Conservation (phyloP, 345 rosid genomes). For the Syzygium aqueum region DNA sequence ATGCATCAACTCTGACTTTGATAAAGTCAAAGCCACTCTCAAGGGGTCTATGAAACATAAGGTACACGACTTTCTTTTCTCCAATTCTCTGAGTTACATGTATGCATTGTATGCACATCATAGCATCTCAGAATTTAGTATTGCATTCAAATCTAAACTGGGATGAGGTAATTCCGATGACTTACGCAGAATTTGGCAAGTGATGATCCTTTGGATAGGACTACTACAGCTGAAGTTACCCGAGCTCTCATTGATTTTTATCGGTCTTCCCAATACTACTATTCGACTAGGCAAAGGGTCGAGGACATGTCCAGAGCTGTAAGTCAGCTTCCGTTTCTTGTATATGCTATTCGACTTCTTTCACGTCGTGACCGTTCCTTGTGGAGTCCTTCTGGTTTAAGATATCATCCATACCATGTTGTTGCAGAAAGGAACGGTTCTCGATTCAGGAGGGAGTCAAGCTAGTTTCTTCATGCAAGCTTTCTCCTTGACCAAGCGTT, state of each 20-base stretch:
- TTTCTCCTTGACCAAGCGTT: conserved; percentile 72
- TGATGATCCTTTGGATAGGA: conserved; percentile 81
- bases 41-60: conserved; percentile 87
- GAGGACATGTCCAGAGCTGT: conserved; percentile 84
- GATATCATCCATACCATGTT: background rate
- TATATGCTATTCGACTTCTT: background rate
- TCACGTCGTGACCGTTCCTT: background rate
- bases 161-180: background rate
- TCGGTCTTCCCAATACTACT: conserved; percentile 55
- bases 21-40: conserved; percentile 86
- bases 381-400: background rate
- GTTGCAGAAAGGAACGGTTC: conserved; percentile 82
- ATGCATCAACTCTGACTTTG: conserved; percentile 88
- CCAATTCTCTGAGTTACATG: background rate
- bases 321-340: conserved; percentile 16
- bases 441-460: conserved; percentile 89
- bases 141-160: background rate
- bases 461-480: conserved; percentile 91
- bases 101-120: background rate
- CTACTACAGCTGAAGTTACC: conserved; percentile 82
- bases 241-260: conserved; percentile 51
- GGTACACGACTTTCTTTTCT: conserved; percentile 23
- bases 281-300: conserved; percentile 55
- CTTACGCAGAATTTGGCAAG: conserved; percentile 42
- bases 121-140: background rate